phyloP scores from a whole-genome alignment of 768 basidiomycete genomes.

The Tubosaeta sp. region DNA sequence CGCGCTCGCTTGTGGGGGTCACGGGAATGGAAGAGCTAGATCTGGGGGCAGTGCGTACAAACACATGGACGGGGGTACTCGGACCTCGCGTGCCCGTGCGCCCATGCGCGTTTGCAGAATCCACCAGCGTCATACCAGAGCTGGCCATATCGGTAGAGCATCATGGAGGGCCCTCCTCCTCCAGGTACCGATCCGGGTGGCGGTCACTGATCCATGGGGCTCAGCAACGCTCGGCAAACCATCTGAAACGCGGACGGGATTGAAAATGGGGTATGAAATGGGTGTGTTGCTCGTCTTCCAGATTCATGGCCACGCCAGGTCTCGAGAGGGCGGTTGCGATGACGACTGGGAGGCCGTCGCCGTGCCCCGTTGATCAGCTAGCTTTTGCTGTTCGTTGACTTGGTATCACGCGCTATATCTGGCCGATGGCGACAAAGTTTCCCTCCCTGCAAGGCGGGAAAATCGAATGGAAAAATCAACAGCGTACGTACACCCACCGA shows the following conservation, averaged over 20 bases:
- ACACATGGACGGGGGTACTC: background rate
- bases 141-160: background rate
- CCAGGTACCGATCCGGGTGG: too few relatives aligned
- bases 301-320: too few relatives aligned
- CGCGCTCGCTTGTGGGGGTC: background rate
- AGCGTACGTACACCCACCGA: constrained; percentile 9
- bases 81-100: background rate
- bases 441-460: constrained; percentile 4
- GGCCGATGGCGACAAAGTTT: constrained; percentile 15
- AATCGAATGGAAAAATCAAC: constrained; percentile 4
- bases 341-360: constrained; percentile 26
- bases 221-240: too few relatives aligned
- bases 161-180: too few relatives aligned
- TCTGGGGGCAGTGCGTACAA: background rate
- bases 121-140: background rate
- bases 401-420: background rate
- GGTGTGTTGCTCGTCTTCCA: too few relatives aligned
- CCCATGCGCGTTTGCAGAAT: background rate
- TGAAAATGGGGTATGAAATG: too few relatives aligned
- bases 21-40: background rate
- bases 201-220: too few relatives aligned
- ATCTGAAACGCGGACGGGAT: too few relatives aligned
- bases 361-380: constrained; percentile 31
- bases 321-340: constrained; percentile 19
- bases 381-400: constrained; percentile 7